Base-by-base conservation (phyloP, 371 early-diverging fungal genomes). In the Circinella minor region DNA sequence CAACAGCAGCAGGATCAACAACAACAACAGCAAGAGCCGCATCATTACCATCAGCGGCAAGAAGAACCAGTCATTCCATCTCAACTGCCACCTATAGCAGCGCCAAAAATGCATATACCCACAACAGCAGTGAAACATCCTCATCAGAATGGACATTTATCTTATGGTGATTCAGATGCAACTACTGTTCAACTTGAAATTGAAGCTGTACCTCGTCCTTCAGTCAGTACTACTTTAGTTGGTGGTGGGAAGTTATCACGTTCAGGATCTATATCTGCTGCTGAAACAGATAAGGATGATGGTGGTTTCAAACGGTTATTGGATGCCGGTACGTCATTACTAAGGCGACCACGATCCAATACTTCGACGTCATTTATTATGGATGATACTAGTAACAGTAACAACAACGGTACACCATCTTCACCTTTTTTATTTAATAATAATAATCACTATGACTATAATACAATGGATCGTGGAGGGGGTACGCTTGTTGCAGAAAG, bases 81-180 rank as follows among this genome's bases (percentile, higher is more conserved):
- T 1, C 82, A 82, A 59, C 75, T 75, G 20, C 77, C 82, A 7
- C 82, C 82, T 4, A 49, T 77, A 1, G 81, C 78, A 37, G 80
- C 76, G 9, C 85, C 85, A 7, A 74, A 78, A 36, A 79, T 84
- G 81, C 82, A 81, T 66, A 84, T 84, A 36, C 81, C 82, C 3
- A 81, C 82, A 1, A 71, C 79, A 2, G 82, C 81, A 27, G 67
- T 84, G 3, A 80, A 79, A 27, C 76, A 79, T 39, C 65, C 78
- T 3, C 65, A 67, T 13, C 72, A 74, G 36, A 72, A 75, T 39
- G 63, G 73, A 3, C 66, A 66, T 27, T 69, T 72, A 34, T 64
- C 46, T 27, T 84, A 84, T 67, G 85, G 85, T 7, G 76, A 76
- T 57, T 78, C 73, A 9, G 71, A 82, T 74, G 65, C 78, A 9